Percentiles rank a stretch among this genome's conserved stretches.
Conservation (phyloP, 352 stramenopile genomes). For the Phytopythium ostracodes region DNA sequence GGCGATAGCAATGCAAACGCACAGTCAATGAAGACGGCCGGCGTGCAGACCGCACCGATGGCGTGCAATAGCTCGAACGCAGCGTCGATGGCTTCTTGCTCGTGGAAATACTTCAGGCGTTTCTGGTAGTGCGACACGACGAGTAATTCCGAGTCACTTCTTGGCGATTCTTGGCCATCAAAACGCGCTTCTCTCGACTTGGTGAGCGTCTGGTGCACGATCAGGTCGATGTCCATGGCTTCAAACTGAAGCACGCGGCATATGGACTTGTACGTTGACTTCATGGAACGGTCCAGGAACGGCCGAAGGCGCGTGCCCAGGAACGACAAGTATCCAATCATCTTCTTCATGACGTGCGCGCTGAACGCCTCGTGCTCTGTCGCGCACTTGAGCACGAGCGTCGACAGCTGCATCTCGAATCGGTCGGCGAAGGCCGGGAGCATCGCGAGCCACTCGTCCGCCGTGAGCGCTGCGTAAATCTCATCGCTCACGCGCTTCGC, state of each 20-base stretch:
- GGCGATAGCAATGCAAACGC: constrained; percentile 39
- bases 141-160: constrained; percentile 13
- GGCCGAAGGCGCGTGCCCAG: constrained; percentile 30
- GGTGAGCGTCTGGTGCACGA: constrained; percentile 44
- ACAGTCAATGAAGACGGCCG: constrained; percentile 64
- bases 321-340: constrained; percentile 67
- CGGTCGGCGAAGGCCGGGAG: constrained; percentile 55
- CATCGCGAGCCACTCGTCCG: constrained; percentile 52
- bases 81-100: constrained; percentile 51
- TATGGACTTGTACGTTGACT: constrained; percentile 42
- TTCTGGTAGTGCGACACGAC: constrained; percentile 78
- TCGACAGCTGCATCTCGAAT: constrained; percentile 70
- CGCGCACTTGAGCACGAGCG: constrained; percentile 51
- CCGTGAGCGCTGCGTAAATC: constrained; percentile 21
- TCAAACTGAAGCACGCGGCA: constrained; percentile 54
- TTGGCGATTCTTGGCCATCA: neutral
- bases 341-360: constrained; percentile 53
- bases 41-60: constrained; percentile 41
- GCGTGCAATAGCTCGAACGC: constrained; percentile 42
- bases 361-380: constrained; percentile 61
- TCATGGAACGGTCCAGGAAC: constrained; percentile 50
- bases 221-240: constrained; percentile 65
- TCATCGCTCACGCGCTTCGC: constrained; percentile 14
- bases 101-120: constrained; percentile 65
- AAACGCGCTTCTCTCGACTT: neutral